Evolutionary conservation across 2,329 filamentous ascomycete species (phyloP), one percentile per base, ranked within the genome.

Genomic region (Xylariaceae sp.): DNA sequence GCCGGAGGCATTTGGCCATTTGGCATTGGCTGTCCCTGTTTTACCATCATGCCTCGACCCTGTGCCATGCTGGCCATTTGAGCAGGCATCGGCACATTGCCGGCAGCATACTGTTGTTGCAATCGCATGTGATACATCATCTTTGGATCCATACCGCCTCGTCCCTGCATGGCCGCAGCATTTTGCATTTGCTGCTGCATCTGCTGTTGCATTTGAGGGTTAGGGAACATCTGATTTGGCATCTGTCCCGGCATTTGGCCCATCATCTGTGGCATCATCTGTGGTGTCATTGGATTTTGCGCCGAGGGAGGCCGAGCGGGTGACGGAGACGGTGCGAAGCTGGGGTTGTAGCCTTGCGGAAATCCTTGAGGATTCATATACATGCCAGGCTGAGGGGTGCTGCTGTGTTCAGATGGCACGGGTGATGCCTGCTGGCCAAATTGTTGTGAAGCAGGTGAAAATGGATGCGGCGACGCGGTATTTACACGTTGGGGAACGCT

Each of bases 381-480:
- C n/a, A 77, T 75, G 53, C 77, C 82, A 34, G 83, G 86, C 61
- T 91, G 87, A 0, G 87, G 85, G 7, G 86, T 90, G 45, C 82
- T 81, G 22, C 75, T 77, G 56, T 88, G 85, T 51, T 93, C 87
- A 20, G 86, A 85, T 5, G 86, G 82, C 14, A 85, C 80, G 10
- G 88, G 87, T 3, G 88, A 93, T 48, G 84, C 77, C 60, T 91
- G 86, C 14, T 78, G 68, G 29, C 75, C 78, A 58, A 88, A 87
- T 60, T 86, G 85, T 56, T 86, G 84, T 23, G 79, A 77, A 46
- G 83, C 83, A 14, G 87, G 86, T 2, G 87, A 91, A 64, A 94
- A 95, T 1, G 89, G 88, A 66, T 93, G 92, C 3, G 93, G 92
- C 23, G 93, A 97, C 35, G 89, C 86, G 37, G 92, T 96, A 54